Percentiles rank a stretch among this genome's conserved stretches.
Conservation (phyloP, 208 protist genomes). For the Leishmania arabica region DNA sequence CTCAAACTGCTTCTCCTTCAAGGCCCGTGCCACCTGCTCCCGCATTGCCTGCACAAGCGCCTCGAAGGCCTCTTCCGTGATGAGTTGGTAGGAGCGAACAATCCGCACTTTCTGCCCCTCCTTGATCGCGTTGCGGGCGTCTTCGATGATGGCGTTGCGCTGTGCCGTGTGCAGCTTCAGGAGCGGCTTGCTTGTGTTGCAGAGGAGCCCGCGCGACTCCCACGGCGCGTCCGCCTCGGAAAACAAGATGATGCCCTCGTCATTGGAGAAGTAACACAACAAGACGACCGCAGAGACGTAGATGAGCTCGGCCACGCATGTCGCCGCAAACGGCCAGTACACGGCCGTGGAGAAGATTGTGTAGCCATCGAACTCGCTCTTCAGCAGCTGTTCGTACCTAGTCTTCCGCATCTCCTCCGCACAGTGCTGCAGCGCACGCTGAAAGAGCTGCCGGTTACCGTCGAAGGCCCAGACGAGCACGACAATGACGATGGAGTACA, state of each 20-base stretch:
- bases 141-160: constrained; percentile 80
- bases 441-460: constrained; percentile 54
- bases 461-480: constrained; percentile 59
- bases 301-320: constrained; percentile 51
- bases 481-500: constrained; percentile 64
- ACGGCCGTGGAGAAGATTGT: constrained; percentile 72
- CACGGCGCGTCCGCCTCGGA: constrained; percentile 82
- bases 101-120: constrained; percentile 80
- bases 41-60: constrained; percentile 78
- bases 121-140: constrained; percentile 67
- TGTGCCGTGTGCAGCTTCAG: constrained; percentile 83
- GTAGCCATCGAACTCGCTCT: constrained; percentile 63
- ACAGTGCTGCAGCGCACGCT: constrained; percentile 51
- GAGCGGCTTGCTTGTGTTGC: constrained; percentile 66
- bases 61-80: constrained; percentile 83
- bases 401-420: constrained; percentile 25
- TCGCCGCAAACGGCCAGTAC: constrained; percentile 72
- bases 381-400: constrained; percentile 36
- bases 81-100: constrained; percentile 84
- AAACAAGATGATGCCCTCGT: constrained; percentile 59
- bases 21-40: constrained; percentile 46
- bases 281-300: constrained; percentile 47
- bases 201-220: constrained; percentile 65
- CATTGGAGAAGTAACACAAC: constrained; percentile 50
- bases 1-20: constrained; percentile 82